Evolutionary conservation across 208 protist genomes (phyloP).

Genomic region (Acanthamoeba sp.): DNA sequence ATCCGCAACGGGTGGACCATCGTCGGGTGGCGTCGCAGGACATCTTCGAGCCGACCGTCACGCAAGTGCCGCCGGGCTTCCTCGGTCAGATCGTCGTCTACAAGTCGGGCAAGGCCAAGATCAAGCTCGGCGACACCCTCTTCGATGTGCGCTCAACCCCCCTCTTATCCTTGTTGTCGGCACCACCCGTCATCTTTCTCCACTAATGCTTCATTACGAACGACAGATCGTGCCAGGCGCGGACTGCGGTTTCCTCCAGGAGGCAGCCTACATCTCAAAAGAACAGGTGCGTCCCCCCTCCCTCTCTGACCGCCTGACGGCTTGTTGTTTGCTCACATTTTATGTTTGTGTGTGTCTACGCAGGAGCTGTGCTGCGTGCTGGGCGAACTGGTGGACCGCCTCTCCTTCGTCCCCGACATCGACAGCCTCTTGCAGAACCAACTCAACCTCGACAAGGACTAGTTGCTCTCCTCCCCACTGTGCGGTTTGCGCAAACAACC

Average conservation of each 20-base stretch:
- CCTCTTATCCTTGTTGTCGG: neutral
- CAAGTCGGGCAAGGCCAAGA: slow-evolving; percentile 55
- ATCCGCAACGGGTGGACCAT: too few relatives aligned
- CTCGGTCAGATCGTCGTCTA: neutral
- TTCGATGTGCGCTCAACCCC: neutral
- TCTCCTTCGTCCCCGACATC: slow-evolving; percentile 12
- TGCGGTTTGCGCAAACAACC: neutral
- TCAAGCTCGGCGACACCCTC: slow-evolving; percentile 7
- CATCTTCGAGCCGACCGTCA: slow-evolving; percentile 7
- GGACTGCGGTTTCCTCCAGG: slow-evolving; percentile 16
- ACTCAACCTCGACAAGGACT: neutral
- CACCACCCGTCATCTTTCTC: neutral
- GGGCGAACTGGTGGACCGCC: neutral
- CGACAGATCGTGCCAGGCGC: neutral
- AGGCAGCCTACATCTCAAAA: slow-evolving; percentile 13
- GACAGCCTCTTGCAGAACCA: slow-evolving; percentile 19
- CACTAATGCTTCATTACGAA: neutral
- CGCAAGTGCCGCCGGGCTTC: slow-evolving; percentile 26
- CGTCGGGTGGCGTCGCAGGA: too few relatives aligned
- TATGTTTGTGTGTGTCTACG: neutral
- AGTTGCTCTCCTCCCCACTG: too few relatives aligned
- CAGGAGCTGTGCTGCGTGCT: slow-evolving; percentile 12
- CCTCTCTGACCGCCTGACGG: neutral
- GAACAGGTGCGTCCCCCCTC: neutral
- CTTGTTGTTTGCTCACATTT: neutral